Percentiles rank a stretch among this genome's conserved stretches.
These are phyloP conservation scores for Cicer chorassanicum DNA, from an alignment of 306 rosid species.

Conservation along the genomic window DNA sequence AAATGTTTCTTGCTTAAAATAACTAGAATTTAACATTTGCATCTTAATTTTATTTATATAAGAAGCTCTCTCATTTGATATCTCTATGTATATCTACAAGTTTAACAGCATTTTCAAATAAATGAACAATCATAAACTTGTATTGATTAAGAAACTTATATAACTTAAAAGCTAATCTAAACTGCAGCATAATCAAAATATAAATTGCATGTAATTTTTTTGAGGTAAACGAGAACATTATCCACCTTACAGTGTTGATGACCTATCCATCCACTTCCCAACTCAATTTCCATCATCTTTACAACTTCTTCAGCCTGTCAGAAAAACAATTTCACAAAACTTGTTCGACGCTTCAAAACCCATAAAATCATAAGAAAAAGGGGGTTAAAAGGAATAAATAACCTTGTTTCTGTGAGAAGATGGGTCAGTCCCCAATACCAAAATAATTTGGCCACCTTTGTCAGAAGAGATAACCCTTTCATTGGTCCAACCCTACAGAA, in stretches of 20 bases:
- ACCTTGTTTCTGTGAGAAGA: conserved; percentile 65
- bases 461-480: no score
- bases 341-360: background rate
- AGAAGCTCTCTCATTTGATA: background rate
- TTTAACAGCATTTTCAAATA: background rate
- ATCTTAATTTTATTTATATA: background rate
- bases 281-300: conserved; percentile 78
- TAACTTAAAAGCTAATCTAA: no score
- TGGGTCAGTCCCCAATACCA: no score
- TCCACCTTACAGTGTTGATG: conserved; percentile 69
- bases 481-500: no score
- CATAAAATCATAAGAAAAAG: background rate
- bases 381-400: background rate
- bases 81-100: background rate
- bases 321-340: background rate
- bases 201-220: background rate
- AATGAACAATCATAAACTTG: background rate
- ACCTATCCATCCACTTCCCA: conserved; percentile 72
- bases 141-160: background rate
- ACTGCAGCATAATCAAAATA: no score
- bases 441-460: no score
- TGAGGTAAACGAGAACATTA: conserved; percentile 10
- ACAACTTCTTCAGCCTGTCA: conserved; percentile 69
- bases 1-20: background rate
- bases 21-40: background rate